Evolutionary conservation across 2,329 filamentous ascomycete genomes (phyloP).

Genomic region (Microsporum ferrugineum): DNA sequence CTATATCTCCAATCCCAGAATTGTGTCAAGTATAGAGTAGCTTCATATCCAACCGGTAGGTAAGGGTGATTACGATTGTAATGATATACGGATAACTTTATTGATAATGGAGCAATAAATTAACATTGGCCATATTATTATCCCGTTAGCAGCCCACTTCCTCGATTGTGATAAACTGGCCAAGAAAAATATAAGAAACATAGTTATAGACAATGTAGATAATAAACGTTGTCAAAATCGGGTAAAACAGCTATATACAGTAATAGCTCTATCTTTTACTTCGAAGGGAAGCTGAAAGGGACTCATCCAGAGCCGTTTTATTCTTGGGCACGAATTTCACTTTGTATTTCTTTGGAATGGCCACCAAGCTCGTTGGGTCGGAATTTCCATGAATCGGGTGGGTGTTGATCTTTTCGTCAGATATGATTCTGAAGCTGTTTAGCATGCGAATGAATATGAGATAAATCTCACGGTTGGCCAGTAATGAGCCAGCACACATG

Average conservation of each 20-base stretch:
- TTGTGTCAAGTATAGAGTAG: not conserved
- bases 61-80: not conserved
- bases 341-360: slow-evolving; percentile 48
- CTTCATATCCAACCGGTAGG: not conserved
- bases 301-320: slow-evolving; percentile 34
- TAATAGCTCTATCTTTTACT: not conserved
- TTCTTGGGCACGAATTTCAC: slow-evolving; percentile 48
- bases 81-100: not conserved
- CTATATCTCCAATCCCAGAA: not conserved
- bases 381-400: slow-evolving; percentile 50
- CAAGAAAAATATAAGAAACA: not conserved
- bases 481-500: slow-evolving; percentile 54
- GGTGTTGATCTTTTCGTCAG: slow-evolving; percentile 44
- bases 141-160: not conserved
- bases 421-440: slow-evolving; percentile 49
- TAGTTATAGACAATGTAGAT: not conserved
- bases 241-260: not conserved
- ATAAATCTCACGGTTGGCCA: slow-evolving; percentile 56
- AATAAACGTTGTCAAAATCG: not conserved
- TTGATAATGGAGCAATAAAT: not conserved
- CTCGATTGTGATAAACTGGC: not conserved
- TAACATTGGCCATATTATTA: not conserved
- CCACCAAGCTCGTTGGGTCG: slow-evolving; percentile 52
- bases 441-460: slow-evolving; percentile 52
- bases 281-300: slow-evolving; percentile 22